phyloP scores from a whole-genome alignment of 1,284 basidiomycete species.

The Quambalaria eucalypti region DNA sequence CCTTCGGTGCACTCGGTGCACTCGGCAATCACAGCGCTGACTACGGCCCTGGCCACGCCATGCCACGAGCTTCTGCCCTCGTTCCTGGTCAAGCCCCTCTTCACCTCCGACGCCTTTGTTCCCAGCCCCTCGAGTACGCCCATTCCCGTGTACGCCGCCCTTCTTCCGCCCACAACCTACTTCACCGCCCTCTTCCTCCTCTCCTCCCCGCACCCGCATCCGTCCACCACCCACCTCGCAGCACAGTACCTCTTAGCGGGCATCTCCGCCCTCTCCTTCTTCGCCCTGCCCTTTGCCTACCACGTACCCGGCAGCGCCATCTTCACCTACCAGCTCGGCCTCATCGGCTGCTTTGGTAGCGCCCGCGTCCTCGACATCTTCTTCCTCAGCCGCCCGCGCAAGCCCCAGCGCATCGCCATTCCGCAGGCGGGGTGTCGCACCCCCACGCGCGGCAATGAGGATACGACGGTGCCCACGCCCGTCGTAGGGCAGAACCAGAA shows the following conservation, averaged over 20 bases:
- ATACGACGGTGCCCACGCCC: background rate
- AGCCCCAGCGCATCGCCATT: conserved; percentile 16
- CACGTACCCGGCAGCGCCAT: conserved; percentile 20
- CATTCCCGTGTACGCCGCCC: conserved; percentile 18
- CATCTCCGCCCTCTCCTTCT: conserved; percentile 15
- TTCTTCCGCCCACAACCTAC: conserved; percentile 21
- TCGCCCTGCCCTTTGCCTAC: conserved; percentile 17
- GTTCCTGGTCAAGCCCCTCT: conserved; percentile 6
- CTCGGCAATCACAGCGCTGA: too few relatives aligned
- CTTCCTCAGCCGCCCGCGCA: conserved; percentile 22
- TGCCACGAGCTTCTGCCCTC: background rate
- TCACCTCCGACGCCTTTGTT: conserved; percentile 11
- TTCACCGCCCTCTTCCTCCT: conserved; percentile 21
- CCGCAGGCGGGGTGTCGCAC: background rate
- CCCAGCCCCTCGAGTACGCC: conserved; percentile 5
- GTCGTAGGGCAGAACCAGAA: background rate
- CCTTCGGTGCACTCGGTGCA: too few relatives aligned
- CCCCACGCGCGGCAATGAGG: background rate
- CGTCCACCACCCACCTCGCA: conserved; percentile 1
- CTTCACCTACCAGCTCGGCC: conserved; percentile 25
- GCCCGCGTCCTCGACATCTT: conserved; percentile 23
- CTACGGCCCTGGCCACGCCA: background rate
- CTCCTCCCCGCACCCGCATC: conserved; percentile 9
- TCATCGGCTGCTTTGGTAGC: conserved; percentile 19
- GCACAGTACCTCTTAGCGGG: conserved; percentile 7